A percentile compares a stretch with the other conserved stretches of the same genome.
Conservation (phyloP, 1,139 yeast species). For the Saccharomyces hybrid region DNA sequence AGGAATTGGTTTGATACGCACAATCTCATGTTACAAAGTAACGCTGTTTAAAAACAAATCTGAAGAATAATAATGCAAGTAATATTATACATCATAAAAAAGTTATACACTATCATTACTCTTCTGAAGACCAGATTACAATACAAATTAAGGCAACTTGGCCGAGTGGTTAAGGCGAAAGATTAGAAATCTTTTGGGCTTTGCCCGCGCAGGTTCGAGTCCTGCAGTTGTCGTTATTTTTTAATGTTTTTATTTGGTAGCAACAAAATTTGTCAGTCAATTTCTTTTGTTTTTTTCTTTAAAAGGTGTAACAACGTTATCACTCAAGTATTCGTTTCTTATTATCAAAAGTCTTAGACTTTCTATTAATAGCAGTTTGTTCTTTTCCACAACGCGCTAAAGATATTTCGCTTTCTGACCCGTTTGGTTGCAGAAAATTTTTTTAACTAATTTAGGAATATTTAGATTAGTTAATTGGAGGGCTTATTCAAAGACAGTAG, state of each 20-base stretch:
- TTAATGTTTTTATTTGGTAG: not conserved
- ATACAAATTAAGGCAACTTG: conserved; percentile 34
- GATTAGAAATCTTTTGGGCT: conserved; percentile 47
- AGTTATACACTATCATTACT: no score
- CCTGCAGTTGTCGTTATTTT: conserved; percentile 33
- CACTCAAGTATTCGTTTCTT: not conserved
- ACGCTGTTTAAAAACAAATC: no score
- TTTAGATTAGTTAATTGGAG: not conserved
- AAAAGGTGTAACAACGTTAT: not conserved
- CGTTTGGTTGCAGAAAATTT: not conserved
- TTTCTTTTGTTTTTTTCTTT: not conserved
- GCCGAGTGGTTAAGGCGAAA: conserved; percentile 50
- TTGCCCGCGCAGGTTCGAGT: conserved; percentile 36
- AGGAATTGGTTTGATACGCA: no score
- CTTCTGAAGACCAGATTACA: no score
- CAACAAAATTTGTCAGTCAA: not conserved
- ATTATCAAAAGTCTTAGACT: not conserved
- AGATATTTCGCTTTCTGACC: not conserved
- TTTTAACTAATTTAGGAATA: not conserved
- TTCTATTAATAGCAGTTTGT: not conserved
- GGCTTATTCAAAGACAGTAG: not conserved
- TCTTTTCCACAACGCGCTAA: not conserved
- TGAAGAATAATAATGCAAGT: no score
- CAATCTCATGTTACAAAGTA: no score
- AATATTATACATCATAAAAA: no score